Evolutionary conservation across 495 filamentous ascomycete genomes (phyloP).

Genomic region (Cryomyces antarcticus): DNA sequence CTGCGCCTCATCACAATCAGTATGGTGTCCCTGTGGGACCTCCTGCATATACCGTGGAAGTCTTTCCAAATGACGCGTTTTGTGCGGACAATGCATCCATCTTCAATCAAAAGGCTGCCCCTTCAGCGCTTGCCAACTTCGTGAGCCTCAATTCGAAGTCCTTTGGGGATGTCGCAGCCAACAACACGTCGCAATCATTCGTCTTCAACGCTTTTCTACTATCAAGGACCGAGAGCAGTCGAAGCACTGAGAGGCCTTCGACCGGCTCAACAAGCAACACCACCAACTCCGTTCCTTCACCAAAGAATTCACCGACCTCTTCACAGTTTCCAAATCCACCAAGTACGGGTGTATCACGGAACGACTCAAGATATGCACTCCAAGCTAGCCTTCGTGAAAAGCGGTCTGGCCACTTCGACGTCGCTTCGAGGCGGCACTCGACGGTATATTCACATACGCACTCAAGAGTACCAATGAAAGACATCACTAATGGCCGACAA

Average conservation of each 20-base stretch:
- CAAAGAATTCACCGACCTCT: constrained; percentile 60
- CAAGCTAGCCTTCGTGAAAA: constrained; percentile 77
- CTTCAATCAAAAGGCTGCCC: constrained; percentile 46
- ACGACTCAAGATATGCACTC: constrained; percentile 73
- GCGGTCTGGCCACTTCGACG: constrained; percentile 85
- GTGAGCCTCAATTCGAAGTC: constrained; percentile 72
- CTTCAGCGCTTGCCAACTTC: constrained; percentile 60
- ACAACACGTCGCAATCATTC: constrained; percentile 23
- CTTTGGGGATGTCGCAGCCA: constrained; percentile 40
- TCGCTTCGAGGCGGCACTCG: constrained; percentile 64
- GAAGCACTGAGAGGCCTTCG: constrained; percentile 40
- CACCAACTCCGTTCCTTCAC: constrained; percentile 58
- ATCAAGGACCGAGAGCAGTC: constrained; percentile 42
- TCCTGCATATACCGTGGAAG: constrained; percentile 82
- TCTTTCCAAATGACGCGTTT: constrained; percentile 75
- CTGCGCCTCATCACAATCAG: constrained; percentile 74
- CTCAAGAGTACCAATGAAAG: no score
- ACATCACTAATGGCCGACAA: constrained; percentile 8
- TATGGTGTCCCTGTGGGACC: constrained; percentile 74
- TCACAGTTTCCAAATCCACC: constrained; percentile 57
- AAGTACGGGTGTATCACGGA: constrained; percentile 56
- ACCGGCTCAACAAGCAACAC: constrained; percentile 56
- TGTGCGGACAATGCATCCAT: constrained; percentile 67
- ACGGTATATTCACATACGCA: no score
- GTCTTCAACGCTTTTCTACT: constrained; percentile 87